Percentiles rank a stretch among this genome's conserved stretches.
These are phyloP conservation scores for Mycena citricolor DNA, from an alignment of 1,284 basidiomycete genomes.

Conservation along the genomic window DNA sequence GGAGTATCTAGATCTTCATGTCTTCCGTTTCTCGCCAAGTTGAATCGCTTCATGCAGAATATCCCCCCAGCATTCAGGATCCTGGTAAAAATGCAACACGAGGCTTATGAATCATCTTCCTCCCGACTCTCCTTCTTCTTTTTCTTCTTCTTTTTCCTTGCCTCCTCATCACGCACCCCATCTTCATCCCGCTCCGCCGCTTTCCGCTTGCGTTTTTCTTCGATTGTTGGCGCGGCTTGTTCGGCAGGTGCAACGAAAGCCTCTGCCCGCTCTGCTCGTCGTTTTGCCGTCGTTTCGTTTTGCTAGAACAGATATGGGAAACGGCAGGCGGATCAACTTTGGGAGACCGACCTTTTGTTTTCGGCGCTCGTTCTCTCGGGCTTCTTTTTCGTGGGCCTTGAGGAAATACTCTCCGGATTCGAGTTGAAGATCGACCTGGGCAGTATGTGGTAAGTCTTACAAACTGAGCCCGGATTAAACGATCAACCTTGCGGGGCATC, in stretches of 20 bases:
- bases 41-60: too few species aligned
- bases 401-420: slow-evolving; percentile 99
- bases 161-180: slow-evolving; percentile 21
- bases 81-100: too few species aligned
- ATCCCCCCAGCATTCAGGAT: too few species aligned
- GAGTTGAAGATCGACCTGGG: slow-evolving; percentile 86
- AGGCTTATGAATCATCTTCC: slow-evolving; percentile 22
- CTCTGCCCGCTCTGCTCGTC: slow-evolving; percentile 76
- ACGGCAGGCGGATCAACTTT: neutral
- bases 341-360: slow-evolving; percentile 61
- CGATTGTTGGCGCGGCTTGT: slow-evolving; percentile 65
- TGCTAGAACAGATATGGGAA: slow-evolving; percentile 51
- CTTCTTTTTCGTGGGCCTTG: slow-evolving; percentile 80
- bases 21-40: too few species aligned
- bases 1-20: too few species aligned
- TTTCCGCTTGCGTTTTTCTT: slow-evolving; percentile 65
- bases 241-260: slow-evolving; percentile 84
- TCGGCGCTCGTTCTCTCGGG: slow-evolving; percentile 59
- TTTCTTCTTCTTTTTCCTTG: slow-evolving; percentile 24
- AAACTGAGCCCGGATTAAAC: neutral
- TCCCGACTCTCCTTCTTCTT: slow-evolving; percentile 22
- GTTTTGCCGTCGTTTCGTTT: slow-evolving; percentile 67
- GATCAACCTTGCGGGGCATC: slow-evolving; percentile 79
- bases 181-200: slow-evolving; percentile 25
- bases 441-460: neutral